Base-by-base conservation (phyloP, 352 stramenopile species). In the Thraustochytrium striatum region DNA sequence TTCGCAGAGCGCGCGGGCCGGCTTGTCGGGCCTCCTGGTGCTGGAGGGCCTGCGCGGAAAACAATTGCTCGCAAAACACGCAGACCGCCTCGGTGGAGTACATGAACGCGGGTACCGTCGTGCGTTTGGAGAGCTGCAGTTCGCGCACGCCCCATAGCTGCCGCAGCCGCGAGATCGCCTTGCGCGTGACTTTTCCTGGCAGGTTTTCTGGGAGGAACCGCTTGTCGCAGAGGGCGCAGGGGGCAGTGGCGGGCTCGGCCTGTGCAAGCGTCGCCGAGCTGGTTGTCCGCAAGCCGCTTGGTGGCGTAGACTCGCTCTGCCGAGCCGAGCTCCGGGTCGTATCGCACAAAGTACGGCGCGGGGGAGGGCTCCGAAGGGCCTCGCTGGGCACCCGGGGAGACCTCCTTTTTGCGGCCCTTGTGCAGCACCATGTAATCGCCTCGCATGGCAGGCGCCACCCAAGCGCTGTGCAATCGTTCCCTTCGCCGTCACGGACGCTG, bases 1-100 rank as follows among this genome's bases (percentile, higher is more conserved):
- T 30, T 28, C 65, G 59, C 59, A 52, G 30, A 3, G 41, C 59
- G 21, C 35, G n/a, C 53, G 21, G 39, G 5, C 5, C 39, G 39
- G 39, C 39, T 5, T 13, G 5, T n/a, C n/a, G n/a, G 39, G 39
- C 36, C 25, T 75, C 65, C 19, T 43, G 19, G 1, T 44, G 33
- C 11, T 75, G n/a, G n/a, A 61, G 13, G 11, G 50, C 5, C n/a
- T 75, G 30, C 16, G 50, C 44, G 0, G 21, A 43, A 30, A 75
- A 75, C 28, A 75, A 75, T n/a, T 75, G 65, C 50, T 72, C 65
- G 39, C 65, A 75, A 61, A 75, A 75, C 19, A 68, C 65, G 36
- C 65, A 75, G 3, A 75, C 65, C 50, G 19, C 19, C 16, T 38
- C 50, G 5, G 39, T 38, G 16, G 65, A 30, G 35, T 75, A 38